Evolutionary conservation across 495 filamentous ascomycete genomes (phyloP), one percentile per base, ranked within the genome.

Genomic region (Xylaria telfairii): DNA sequence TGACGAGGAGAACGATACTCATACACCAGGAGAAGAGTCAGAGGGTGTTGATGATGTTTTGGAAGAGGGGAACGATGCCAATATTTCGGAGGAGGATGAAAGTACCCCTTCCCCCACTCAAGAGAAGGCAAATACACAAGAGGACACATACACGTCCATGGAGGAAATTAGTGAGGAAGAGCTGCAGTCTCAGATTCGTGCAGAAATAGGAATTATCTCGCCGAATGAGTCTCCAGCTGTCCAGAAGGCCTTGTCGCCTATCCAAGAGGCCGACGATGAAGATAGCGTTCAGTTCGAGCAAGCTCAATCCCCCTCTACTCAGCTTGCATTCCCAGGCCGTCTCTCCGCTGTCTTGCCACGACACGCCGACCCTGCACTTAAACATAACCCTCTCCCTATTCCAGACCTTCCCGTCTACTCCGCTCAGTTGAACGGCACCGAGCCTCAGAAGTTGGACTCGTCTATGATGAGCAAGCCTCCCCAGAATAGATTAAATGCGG

Each of bases 331-430:
- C 71, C 81, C 85, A n/a, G 85, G 85, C 3, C 78, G 85, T 10
- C 79, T 87, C 2, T 87, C 86, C 0, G 82, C 85, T 4, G 82
- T 86, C 32, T 71, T 87, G 24, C 85, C 85, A 39, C 75, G 85
- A 15, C 77, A 86, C 64, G 83, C 81, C 15, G 85, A 87, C 54
- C 82, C 84, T 1, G 75, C 80, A 10, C 73, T 86, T 34, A 76
- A 73, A 44, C 68, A 75, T 1, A 74, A 71, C 2, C 72, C 75
- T 26, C 30, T 75, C 39, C 73, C 72, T 0, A 56, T 69, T 49
- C 60, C 68, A 13, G 67, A 76, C 24, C 24, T 64, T 28, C 49
- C 46, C 6, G 56, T 41, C 13, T 10, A 26, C 13, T 39, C 68
- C 34, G 0, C 56, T 37, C 67, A 69, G 28, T 1, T 41, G 63